These are phyloP conservation scores for Suhomyces pyralidae DNA, from an alignment of 805 yeast species.

Conservation along the genomic window DNA sequence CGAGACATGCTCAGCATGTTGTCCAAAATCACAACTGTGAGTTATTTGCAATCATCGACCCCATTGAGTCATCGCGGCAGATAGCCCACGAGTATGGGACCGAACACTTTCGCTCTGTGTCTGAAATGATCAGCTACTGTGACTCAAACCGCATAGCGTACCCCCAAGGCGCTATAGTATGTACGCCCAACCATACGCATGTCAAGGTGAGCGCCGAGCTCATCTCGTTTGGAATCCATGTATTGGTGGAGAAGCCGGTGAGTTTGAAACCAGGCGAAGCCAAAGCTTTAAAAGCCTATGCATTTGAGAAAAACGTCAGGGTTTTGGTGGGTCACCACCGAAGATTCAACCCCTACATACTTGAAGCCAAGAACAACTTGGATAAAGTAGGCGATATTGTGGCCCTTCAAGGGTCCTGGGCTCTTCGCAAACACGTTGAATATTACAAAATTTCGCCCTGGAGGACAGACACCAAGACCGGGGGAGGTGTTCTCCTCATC, in stretches of 20 bases:
- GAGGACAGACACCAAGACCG: constrained; percentile 32
- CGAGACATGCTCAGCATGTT: constrained; percentile 25
- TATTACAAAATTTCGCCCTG: constrained; percentile 38
- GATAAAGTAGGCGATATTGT: constrained; percentile 28
- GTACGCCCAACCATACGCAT: constrained; percentile 44
- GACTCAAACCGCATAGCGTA: constrained; percentile 13
- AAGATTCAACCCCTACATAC: constrained; percentile 41
- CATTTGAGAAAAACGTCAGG: constrained; percentile 23
- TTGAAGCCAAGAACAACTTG: constrained; percentile 34
- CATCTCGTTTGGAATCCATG: constrained; percentile 34
- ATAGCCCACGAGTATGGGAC: constrained; percentile 17
- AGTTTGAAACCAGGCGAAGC: constrained; percentile 35
- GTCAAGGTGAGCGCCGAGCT: constrained; percentile 30
- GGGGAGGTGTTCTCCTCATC: constrained; percentile 41
- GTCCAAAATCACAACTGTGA: constrained; percentile 16
- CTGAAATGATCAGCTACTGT: constrained; percentile 18
- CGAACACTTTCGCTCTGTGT: constrained; percentile 17
- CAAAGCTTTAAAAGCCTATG: constrained; percentile 27
- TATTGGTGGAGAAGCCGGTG: constrained; percentile 41
- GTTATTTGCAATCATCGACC: constrained; percentile 25
- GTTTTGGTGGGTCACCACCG: constrained; percentile 43
- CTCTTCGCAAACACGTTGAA: constrained; percentile 31
- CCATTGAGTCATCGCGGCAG: constrained; percentile 18
- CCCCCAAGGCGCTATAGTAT: constrained; percentile 41
- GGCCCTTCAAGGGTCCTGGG: constrained; percentile 43